Conservation (phyloP, 2,329 filamentous ascomycete genomes). For the Coniella lustricola region DNA sequence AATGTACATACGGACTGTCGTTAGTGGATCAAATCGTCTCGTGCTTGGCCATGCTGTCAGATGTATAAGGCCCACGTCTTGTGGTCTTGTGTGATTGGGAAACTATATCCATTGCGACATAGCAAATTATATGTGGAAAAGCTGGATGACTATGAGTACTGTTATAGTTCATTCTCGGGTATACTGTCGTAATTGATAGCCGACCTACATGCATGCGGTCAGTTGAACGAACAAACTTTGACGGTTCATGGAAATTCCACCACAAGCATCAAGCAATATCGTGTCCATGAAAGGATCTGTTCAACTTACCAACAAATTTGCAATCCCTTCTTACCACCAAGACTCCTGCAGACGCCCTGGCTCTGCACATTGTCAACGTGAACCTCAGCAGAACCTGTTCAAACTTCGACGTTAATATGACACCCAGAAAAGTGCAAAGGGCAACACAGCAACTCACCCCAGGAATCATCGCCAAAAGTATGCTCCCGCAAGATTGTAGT, state of each 20-base stretch:
- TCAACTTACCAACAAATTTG: slow-evolving; percentile 50
- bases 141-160: not conserved
- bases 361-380: slow-evolving; percentile 53
- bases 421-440: not conserved
- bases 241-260: not conserved
- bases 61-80: too few relatives aligned
- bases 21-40: not conserved
- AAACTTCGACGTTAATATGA: not conserved
- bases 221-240: not conserved
- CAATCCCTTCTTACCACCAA: slow-evolving; percentile 52
- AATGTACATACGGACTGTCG: not conserved
- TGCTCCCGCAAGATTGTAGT: slow-evolving; percentile 50
- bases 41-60: not conserved
- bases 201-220: slow-evolving; percentile 15
- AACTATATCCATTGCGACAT: too few relatives aligned
- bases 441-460: slow-evolving; percentile 26
- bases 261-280: not conserved
- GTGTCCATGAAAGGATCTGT: not conserved
- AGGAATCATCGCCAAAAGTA: slow-evolving; percentile 42
- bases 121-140: too few relatives aligned
- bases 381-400: slow-evolving; percentile 52
- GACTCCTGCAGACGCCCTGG: slow-evolving; percentile 52
- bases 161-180: slow-evolving; percentile 9
- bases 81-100: too few relatives aligned
- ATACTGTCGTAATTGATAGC: slow-evolving; percentile 19